These are phyloP conservation scores for Aureoboletus auriporus DNA, from an alignment of 768 basidiomycete species.

Conservation along the genomic window DNA sequence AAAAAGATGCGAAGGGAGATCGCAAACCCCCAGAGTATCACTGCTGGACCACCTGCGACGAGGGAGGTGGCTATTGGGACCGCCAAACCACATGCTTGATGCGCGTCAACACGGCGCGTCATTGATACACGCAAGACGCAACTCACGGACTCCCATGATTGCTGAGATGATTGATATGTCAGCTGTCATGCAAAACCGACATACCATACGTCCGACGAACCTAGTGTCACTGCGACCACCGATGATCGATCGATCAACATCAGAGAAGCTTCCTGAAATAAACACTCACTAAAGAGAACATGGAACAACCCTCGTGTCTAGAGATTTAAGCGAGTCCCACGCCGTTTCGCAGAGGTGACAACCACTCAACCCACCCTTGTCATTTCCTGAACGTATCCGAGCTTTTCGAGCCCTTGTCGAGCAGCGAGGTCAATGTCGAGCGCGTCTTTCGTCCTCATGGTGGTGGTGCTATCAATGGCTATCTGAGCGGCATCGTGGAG, in stretches of 20 bases:
- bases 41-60: slow-evolving; percentile 50
- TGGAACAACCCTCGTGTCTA: slow-evolving; percentile 51
- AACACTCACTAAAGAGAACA: slow-evolving; percentile 47
- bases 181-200: not conserved
- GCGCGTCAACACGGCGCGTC: slow-evolving; percentile 2
- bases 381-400: slow-evolving; percentile 57
- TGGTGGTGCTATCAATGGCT: too few relatives aligned
- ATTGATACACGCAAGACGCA: not conserved
- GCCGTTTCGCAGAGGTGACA: not conserved
- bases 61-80: slow-evolving; percentile 55
- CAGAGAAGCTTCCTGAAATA: not conserved
- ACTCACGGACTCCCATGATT: slow-evolving; percentile 61
- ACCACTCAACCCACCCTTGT: slow-evolving; percentile 34
- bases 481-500: not conserved
- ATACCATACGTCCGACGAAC: slow-evolving; percentile 24
- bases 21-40: slow-evolving; percentile 53
- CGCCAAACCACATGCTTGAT: slow-evolving; percentile 49
- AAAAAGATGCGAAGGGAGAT: not conserved
- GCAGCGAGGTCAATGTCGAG: slow-evolving; percentile 24
- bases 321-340: not conserved
- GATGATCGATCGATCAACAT: not conserved
- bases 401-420: slow-evolving; percentile 38
- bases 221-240: slow-evolving; percentile 41
- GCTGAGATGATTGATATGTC: slow-evolving; percentile 31
- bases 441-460: not conserved